These are phyloP conservation scores for Copromyces sp. DNA, from an alignment of 495 filamentous ascomycete genomes.

Conservation along the genomic window DNA sequence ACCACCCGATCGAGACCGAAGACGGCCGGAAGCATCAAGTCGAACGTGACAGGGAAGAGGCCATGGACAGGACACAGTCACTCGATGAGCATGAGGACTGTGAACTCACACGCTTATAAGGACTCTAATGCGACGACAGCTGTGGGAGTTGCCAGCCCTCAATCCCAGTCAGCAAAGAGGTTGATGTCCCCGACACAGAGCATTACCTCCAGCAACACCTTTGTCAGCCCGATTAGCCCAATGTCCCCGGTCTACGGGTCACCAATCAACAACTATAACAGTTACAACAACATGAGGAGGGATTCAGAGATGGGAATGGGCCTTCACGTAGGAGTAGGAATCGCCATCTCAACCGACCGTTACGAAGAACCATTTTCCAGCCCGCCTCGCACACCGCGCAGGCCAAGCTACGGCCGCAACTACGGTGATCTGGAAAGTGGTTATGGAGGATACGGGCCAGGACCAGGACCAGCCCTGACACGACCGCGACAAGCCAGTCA, in stretches of 20 bases:
- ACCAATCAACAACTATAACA: neutral
- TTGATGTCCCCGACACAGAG: neutral
- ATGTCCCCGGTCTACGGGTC: neutral
- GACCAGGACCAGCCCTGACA: neutral
- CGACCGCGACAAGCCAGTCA: neutral
- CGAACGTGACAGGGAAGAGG: neutral
- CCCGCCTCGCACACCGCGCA: neutral
- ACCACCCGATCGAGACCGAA: neutral
- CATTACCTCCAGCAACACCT: neutral
- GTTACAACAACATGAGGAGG: neutral
- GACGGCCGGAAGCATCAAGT: neutral
- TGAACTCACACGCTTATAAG: neutral
- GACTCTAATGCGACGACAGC: neutral
- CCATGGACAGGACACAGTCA: neutral
- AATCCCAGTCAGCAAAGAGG: neutral
- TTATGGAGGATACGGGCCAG: neutral
- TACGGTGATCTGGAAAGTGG: neutral
- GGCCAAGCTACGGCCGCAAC: neutral
- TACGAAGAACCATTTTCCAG: neutral
- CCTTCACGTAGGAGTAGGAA: neutral
- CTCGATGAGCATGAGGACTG: neutral
- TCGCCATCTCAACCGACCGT: neutral
- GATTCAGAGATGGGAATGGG: neutral
- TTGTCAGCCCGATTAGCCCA: neutral
- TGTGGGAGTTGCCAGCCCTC: neutral